Conservation (phyloP, 495 filamentous ascomycete species). For the Aspergillus conjunctus region DNA sequence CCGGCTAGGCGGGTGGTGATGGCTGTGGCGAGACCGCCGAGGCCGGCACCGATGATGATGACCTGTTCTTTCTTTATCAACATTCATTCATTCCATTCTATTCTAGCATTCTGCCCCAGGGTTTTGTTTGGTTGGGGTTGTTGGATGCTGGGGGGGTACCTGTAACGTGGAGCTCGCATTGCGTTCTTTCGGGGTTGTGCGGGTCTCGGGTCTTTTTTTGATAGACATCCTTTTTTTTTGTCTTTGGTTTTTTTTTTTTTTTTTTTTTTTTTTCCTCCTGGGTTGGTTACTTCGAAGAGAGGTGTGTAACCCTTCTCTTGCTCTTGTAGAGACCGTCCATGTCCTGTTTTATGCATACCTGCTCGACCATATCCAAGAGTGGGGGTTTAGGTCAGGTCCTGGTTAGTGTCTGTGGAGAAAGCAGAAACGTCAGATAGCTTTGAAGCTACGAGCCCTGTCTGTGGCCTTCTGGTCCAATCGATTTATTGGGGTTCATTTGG, state of each 20-base stretch:
- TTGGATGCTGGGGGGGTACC: background rate
- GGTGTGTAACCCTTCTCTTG: background rate
- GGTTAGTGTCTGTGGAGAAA: background rate
- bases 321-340: no score
- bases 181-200: background rate
- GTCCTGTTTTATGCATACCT: background rate
- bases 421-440: no score
- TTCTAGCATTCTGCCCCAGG: no score
- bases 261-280: background rate
- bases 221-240: background rate
- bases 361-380: background rate
- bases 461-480: no score
- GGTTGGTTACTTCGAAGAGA: background rate
- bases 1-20: constrained; percentile 61
- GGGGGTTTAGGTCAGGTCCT: no score
- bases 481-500: background rate
- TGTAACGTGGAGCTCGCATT: constrained; percentile 4
- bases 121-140: background rate
- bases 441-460: no score
- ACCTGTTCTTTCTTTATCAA: constrained; percentile 20
- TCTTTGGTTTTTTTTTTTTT: background rate
- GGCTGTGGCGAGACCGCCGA: constrained; percentile 63
- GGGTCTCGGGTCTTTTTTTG: background rate
- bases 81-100: no score
- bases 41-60: constrained; percentile 63